phyloP scores from a whole-genome alignment of 257 asterid species.

The Leptodermis oblonga region DNA sequence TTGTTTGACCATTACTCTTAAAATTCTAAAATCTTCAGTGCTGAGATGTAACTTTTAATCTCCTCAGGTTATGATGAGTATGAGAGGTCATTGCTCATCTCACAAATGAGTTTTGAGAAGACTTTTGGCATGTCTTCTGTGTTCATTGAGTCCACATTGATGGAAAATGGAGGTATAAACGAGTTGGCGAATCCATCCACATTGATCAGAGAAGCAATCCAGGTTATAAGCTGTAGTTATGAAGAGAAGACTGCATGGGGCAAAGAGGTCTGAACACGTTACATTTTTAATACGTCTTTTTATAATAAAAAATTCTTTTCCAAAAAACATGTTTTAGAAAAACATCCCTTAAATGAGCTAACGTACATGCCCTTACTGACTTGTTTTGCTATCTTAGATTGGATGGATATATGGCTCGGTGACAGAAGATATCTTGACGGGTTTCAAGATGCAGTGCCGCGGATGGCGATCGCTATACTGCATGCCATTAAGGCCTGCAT shows the following conservation, averaged over 20 bases:
- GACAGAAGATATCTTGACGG: slow-evolving; percentile 93
- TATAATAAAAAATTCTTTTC: no score
- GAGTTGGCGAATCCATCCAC: slow-evolving; percentile 78
- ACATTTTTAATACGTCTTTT: no score
- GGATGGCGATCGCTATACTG: slow-evolving; percentile 98
- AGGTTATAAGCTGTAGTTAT: slow-evolving; percentile 89
- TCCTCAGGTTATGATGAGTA: slow-evolving; percentile 75
- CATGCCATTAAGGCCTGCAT: slow-evolving; percentile 94
- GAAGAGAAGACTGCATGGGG: slow-evolving; percentile 99
- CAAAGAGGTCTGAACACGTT: slow-evolving; percentile 67
- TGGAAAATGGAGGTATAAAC: slow-evolving; percentile 90
- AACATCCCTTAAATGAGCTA: no score
- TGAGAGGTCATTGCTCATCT: slow-evolving; percentile 86
- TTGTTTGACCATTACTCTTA: not conserved
- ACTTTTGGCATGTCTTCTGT: slow-evolving; percentile 88
- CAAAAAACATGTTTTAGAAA: no score
- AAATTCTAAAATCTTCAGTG: not conserved
- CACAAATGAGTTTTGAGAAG: slow-evolving; percentile 95
- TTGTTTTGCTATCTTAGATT: slow-evolving; percentile 38
- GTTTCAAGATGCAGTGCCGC: slow-evolving; percentile 99
- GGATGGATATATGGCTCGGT: slow-evolving; percentile 99
- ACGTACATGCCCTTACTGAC: no score
- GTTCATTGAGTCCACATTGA: slow-evolving; percentile 83
- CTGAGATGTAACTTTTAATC: slow-evolving; percentile 13
- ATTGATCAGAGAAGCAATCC: slow-evolving; percentile 88